Base-by-base conservation (phyloP, 106 monocot genomes). In the Alisma plantagoaquatica region DNA sequence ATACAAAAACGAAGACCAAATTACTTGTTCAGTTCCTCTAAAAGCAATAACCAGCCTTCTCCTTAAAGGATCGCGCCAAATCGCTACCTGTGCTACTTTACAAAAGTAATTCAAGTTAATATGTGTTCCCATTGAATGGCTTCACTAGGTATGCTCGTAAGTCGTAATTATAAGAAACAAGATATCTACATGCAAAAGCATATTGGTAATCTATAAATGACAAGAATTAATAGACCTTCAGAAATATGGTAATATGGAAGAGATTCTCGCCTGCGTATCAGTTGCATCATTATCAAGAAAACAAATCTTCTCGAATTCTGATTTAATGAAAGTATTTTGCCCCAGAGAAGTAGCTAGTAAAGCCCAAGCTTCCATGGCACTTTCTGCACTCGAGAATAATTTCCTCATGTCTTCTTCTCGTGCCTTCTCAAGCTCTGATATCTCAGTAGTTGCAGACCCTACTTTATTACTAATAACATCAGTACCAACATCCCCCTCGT, bases 331-430 rank as follows among this genome's bases (percentile, higher is more conserved):
- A 78, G 84, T 96, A 7, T 66, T 49, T 47, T 71, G 70, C 14
- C 94, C 94, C 27, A 96, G 41, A 23, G 94, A 96, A 62, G 74
- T 84, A 42, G 94, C 88, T 67, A 96, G 81, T 84, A 96, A 78
- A 43, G 94, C 73, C 94, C 94, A 96, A 33, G 94, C 87, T 49
- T 96, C 94, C 94, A 96, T 96, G 29, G 94, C 87, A 73, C 88
- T 88, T 68, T 96, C 94, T 51, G 94, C 94, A 51, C 75, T 84
- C 17, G 81, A 84, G 60, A 96, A 96, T 51, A 96, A 53, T 63
- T 49, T 44, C 32, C 60, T 80, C 72, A 76, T 82, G 53, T 94
- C 80, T 41, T 75, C 81, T 32, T 60, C 70, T 45, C 57, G 74
- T 45, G 51, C 31, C 11, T 49, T 27, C 46, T 80, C 77, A 41